Percentiles rank a stretch among this genome's conserved stretches.
Evolutionary conservation across 2,329 filamentous ascomycete species (phyloP).

Genomic region (Aspergillus jensenii): DNA sequence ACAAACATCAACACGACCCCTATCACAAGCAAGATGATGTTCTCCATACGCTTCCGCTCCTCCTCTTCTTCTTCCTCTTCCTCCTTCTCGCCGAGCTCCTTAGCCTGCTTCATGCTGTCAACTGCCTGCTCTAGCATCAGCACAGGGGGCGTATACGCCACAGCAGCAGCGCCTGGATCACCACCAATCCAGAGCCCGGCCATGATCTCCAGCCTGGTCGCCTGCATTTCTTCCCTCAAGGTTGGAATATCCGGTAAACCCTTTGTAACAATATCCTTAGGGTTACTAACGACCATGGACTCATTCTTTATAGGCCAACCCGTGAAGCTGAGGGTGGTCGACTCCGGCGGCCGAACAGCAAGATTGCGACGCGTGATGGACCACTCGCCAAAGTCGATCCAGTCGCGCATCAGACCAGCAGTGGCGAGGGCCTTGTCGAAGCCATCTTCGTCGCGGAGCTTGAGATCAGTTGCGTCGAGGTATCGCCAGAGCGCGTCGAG

Average conservation of each 20-base stretch:
- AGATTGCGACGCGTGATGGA: neutral
- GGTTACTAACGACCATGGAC: neutral
- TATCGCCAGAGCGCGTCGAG: neutral
- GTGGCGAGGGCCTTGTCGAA: neutral
- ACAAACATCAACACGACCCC: neutral
- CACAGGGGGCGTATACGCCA: neutral
- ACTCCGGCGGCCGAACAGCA: neutral
- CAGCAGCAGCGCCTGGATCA: neutral
- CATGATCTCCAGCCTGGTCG: neutral
- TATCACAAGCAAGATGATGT: neutral
- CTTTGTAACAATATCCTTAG: slow-evolving; percentile 1
- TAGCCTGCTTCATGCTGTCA: neutral
- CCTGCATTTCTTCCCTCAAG: neutral
- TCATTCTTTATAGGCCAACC: neutral
- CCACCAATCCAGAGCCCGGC: neutral
- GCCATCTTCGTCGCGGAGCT: neutral
- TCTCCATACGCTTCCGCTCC: neutral
- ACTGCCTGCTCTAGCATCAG: slow-evolving; percentile 2
- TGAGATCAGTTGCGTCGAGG: neutral
- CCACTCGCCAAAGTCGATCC: neutral
- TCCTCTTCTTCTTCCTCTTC: neutral
- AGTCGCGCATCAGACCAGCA: neutral
- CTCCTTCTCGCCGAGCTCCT: neutral
- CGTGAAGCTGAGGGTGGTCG: neutral
- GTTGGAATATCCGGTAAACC: neutral